Evolutionary conservation across 192 early-diverging fungal genomes (phyloP), one percentile per base, ranked within the genome.

Genomic region (Spizellomyces punctatus): DNA sequence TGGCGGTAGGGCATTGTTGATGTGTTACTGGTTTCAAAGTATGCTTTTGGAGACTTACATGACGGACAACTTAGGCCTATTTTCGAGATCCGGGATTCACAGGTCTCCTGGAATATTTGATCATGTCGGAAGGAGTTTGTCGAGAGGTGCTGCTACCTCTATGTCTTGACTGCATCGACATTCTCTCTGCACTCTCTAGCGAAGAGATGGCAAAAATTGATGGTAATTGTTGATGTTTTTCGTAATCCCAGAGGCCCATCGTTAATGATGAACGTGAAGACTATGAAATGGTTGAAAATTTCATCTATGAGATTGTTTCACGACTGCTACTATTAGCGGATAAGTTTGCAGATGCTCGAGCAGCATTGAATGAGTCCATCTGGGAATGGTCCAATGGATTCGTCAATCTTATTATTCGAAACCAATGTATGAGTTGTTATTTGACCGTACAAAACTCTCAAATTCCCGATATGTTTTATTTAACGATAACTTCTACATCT

Each of bases 331-430:
- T 21, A 36, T 19, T 75, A 9, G 73, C 73, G 6, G 36, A 63
- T 10, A 42, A 9, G 55, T 22, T 36, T 46, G 46, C 17, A 17
- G 45, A 69, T 42, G 9, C 43, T 16, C n/a, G 36, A 41, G 67
- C 60, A 12, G 47, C 12, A 12, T 69, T 75, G 21, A 21, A 46
- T 10, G 49, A 63, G 9, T 22, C 14, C 5, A 45, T 75, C 6
- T 75, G 66, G 73, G 57, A 49, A 2, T 70, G 73, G 66, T n/a
- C 17, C 27, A 48, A 21, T 14, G 58, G 42, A n/a, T 69, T 69
- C 17, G 5, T 65, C 8, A 19, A 14, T 10, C 46, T 63, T 4
- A 43, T 75, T 41, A 46, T 42, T 14, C 8, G 54, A 41, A 54
- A 55, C 50, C 14, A 41, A 63, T 67, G 47, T 59, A 41, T 8